Percentiles rank a stretch among this genome's conserved stretches.
phyloP scores from a whole-genome alignment of 495 filamentous ascomycete species.

The Aspergillus incahuasiensis region DNA sequence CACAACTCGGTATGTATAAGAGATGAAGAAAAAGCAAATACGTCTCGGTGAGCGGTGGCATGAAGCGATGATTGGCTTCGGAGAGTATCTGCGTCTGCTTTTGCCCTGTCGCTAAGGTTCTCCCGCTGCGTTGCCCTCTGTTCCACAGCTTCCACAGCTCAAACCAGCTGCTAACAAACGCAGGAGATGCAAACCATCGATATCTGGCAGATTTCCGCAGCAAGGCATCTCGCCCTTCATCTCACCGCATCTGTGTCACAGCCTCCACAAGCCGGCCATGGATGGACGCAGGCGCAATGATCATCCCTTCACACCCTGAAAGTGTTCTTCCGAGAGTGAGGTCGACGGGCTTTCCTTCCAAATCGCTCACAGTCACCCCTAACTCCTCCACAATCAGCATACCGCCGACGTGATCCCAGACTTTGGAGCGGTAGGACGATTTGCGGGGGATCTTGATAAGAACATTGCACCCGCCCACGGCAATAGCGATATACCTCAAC shows the following conservation, averaged over 20 bases:
- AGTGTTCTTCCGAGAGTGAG: constrained; percentile 39
- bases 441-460: constrained; percentile 58
- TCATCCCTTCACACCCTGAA: constrained; percentile 39
- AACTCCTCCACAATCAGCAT: constrained; percentile 64
- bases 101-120: background rate
- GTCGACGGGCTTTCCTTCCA: constrained; percentile 45
- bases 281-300: constrained; percentile 39
- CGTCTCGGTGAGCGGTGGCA: background rate
- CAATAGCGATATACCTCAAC: constrained; percentile 58
- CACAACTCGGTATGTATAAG: background rate
- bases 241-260: constrained; percentile 25
- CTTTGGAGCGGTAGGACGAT: constrained; percentile 49
- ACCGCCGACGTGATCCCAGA: constrained; percentile 70
- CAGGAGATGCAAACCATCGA: too few relatives aligned
- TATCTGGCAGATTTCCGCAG: background rate
- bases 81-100: background rate
- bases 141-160: constrained; percentile 28
- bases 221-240: too few relatives aligned
- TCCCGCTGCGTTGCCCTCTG: constrained; percentile 16
- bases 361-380: constrained; percentile 59
- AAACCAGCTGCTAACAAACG: background rate
- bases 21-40: background rate
- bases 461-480: constrained; percentile 54
- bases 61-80: background rate
- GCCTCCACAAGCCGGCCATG: constrained; percentile 36